Evolutionary conservation across 2,329 filamentous ascomycete species (phyloP).

Genomic region (Stagonosporopsis cucurbitacearum): DNA sequence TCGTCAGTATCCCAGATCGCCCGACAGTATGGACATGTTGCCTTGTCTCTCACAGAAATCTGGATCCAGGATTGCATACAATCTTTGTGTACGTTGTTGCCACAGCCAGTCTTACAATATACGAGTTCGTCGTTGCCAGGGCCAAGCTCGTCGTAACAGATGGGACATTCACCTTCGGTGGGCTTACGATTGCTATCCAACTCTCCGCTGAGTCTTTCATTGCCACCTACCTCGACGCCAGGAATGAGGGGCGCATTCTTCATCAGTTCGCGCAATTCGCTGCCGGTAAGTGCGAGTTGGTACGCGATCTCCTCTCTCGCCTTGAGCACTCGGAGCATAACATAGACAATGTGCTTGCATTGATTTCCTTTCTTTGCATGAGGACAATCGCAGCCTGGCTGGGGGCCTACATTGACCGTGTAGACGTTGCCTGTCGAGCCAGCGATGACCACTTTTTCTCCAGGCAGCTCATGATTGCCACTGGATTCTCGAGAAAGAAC

Average conservation of each 20-base stretch:
- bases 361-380: conserved; percentile 62
- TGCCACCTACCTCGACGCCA: conserved; percentile 43
- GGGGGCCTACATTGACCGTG: conserved; percentile 59
- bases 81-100: conserved; percentile 66
- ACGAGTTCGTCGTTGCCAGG: conserved; percentile 46
- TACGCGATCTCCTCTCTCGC: conserved; percentile 62
- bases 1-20: conserved; percentile 59
- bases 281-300: conserved; percentile 65
- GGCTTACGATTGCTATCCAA: conserved; percentile 62
- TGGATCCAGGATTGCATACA: conserved; percentile 63
- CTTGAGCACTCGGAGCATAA: conserved; percentile 65
- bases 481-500: conserved; percentile 59
- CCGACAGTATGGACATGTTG: conserved; percentile 69
- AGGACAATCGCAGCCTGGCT: conserved; percentile 63
- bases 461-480: conserved; percentile 53
- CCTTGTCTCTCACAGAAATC: conserved; percentile 37
- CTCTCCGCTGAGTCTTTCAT: conserved; percentile 39
- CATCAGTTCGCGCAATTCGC: conserved; percentile 65
- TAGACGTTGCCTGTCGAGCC: conserved; percentile 70
- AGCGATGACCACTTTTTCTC: conserved; percentile 64
- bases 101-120: conserved; percentile 67
- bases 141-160: conserved; percentile 56
- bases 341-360: conserved; percentile 71
- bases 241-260: conserved; percentile 59
- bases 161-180: conserved; percentile 67